Evolutionary conservation across 257 asterid genomes (phyloP), one percentile per base, ranked within the genome.

Genomic region (Penstemon davidsonii): DNA sequence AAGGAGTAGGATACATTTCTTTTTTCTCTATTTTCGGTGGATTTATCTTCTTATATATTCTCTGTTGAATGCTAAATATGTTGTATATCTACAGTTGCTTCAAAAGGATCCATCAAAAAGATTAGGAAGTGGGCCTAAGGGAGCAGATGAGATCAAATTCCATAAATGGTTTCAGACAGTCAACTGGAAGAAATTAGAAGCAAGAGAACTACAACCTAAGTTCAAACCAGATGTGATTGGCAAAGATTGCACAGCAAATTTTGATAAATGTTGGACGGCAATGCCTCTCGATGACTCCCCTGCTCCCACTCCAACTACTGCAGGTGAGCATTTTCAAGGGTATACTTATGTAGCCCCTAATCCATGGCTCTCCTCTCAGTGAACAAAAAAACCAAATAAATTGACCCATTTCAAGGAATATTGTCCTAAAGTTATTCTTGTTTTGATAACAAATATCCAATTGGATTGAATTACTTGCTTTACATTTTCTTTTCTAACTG

Each of bases 211-310:
- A 42, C 81, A 79, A 66, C 79, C 92, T 3, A 91, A 86, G 80
- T 91, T 89, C 87, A 85, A 78, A 67, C 98, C 98, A 9, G 95
- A 89, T 8, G 96, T 89, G 63, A 86, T 69, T 41, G 94, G 96
- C 60, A 77, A 75, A 66, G 90, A 87, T 64, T 91, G 98, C 89
- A 91, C 96, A 0, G 98, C 91, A 10, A 91, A 91, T 81, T 91
- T 91, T 18, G 98, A 91, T 52, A 83, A 65, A 70, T 89, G 98
- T 68, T 91, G 98, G 96, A 91, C 96, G 4, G 69, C 84, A 5
- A 91, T 91, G 98, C 95, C 98, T 50, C 85, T 64, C 3, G 96
- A 89, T 25, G 98, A 91, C 83, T 89, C 98, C 11, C 96, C 96
- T 12, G 94, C 98, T 60, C 70, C 96, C 6, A 91, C 96, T 4